phyloP scores from a whole-genome alignment of 2,329 filamentous ascomycete genomes.

The Blastomyces gilchristii region DNA sequence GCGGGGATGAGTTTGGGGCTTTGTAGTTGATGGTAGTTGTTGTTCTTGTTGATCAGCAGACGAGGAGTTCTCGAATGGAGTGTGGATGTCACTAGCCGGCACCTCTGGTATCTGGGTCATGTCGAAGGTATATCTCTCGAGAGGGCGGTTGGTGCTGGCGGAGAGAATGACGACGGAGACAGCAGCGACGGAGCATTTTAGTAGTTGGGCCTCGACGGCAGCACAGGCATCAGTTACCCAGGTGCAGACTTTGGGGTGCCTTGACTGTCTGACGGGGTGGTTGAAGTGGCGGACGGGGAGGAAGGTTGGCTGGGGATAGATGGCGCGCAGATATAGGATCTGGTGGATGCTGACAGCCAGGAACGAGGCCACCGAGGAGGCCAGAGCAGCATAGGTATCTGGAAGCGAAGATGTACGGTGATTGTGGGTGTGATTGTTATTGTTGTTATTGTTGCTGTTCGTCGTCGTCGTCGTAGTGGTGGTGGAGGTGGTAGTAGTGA shows the following conservation, averaged over 20 bases:
- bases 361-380: constrained; percentile 65
- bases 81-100: constrained; percentile 38
- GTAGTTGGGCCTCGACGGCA: constrained; percentile 60
- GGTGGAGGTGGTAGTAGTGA: background rate
- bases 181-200: constrained; percentile 46
- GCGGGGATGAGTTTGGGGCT: background rate
- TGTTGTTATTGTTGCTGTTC: constrained; percentile 26
- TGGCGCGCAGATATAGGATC: constrained; percentile 67
- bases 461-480: background rate
- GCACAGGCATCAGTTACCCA: constrained; percentile 76
- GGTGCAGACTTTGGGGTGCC: constrained; percentile 72
- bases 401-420: constrained; percentile 28
- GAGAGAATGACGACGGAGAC: constrained; percentile 49
- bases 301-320: constrained; percentile 73
- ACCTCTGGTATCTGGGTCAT: constrained; percentile 47
- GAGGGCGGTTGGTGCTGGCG: constrained; percentile 40
- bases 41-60: constrained; percentile 10
- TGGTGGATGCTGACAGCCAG: constrained; percentile 75
- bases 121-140: constrained; percentile 53
- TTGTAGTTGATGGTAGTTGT: constrained; percentile 9
- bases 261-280: constrained; percentile 71
- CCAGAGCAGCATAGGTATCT: constrained; percentile 48
- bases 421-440: constrained; percentile 25
- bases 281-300: constrained; percentile 72
- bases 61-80: constrained; percentile 37